These are phyloP conservation scores for Trichoderma asperellum DNA, from an alignment of 2,329 filamentous ascomycete genomes.

Conservation along the genomic window DNA sequence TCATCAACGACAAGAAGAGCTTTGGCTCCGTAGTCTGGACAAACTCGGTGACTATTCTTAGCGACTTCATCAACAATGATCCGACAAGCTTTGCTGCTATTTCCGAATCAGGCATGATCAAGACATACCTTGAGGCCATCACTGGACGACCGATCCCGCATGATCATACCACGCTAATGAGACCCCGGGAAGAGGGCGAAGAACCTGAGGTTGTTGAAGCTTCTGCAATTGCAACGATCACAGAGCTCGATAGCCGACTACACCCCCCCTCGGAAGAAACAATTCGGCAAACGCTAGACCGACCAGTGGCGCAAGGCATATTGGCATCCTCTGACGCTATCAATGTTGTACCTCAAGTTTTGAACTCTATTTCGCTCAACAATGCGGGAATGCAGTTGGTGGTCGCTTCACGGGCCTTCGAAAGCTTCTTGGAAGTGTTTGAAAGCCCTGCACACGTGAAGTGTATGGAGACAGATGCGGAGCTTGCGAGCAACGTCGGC, in stretches of 20 bases:
- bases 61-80: conserved; percentile 97
- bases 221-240: conserved; percentile 45
- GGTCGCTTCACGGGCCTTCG: conserved; percentile 77
- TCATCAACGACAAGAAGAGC: conserved; percentile 76
- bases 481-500: conserved; percentile 74
- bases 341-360: conserved; percentile 79
- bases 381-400: conserved; percentile 86
- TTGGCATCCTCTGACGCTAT: conserved; percentile 89
- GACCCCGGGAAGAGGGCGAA: conserved; percentile 40
- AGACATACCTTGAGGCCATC: conserved; percentile 81
- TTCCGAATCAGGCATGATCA: conserved; percentile 88
- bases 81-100: conserved; percentile 97
- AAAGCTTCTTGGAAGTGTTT: conserved; percentile 94
- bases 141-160: conserved; percentile 57
- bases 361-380: conserved; percentile 93
- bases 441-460: conserved; percentile 88
- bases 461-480: conserved; percentile 74
- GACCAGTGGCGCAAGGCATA: conserved; percentile 69
- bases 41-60: conserved; percentile 86
- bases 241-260: conserved; percentile 46
- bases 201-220: conserved; percentile 46
- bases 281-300: conserved; percentile 50
- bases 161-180: conserved; percentile 38
- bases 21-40: conserved; percentile 97
- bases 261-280: conserved; percentile 59